Percentiles rank a stretch among this genome's conserved stretches.
phyloP scores from a whole-genome alignment of 2,329 filamentous ascomycete species.

The Dactylellina leptospora region DNA sequence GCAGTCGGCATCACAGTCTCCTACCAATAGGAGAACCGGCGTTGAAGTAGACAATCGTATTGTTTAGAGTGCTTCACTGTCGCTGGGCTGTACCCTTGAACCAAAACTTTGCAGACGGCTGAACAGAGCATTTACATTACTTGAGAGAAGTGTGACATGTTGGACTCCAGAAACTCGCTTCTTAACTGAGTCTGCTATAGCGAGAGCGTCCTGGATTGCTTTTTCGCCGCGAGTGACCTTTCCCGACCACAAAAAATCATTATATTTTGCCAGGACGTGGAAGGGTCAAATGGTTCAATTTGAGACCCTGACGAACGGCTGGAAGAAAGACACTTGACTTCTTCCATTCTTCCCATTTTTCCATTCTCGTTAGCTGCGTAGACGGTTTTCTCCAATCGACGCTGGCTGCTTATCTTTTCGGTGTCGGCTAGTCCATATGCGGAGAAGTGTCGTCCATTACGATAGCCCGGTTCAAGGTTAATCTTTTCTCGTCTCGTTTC shows the following conservation, averaged over 20 bases:
- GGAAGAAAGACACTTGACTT: too few species aligned
- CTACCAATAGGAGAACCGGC: conserved; percentile 21
- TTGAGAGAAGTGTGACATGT: conserved; percentile 20
- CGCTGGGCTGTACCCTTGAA: too few species aligned
- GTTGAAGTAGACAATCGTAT: conserved; percentile 30
- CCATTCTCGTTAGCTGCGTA: conserved; percentile 6
- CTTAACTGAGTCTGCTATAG: neutral
- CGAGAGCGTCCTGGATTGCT: conserved; percentile 1
- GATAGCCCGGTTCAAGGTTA: conserved; percentile 1
- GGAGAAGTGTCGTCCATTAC: conserved; percentile 19
- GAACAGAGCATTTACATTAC: too few species aligned
- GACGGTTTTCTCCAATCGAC: neutral
- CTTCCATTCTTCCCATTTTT: conserved; percentile 16
- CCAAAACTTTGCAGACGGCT: neutral
- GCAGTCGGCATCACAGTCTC: conserved; percentile 38
- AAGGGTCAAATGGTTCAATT: too few species aligned
- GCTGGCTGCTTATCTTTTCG: conserved; percentile 19
- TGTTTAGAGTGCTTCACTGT: too few species aligned
- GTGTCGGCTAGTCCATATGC: conserved; percentile 30
- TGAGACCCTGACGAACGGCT: too few species aligned
- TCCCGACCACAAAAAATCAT: conserved; percentile 37
- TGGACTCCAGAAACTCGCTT: neutral
- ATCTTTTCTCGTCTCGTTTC: neutral
- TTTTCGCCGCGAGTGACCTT: conserved; percentile 6
- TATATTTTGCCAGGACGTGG: too few species aligned